Evolutionary conservation across 139 green algal genomes (phyloP).

Genomic region (Spirogloea muscicola): DNA sequence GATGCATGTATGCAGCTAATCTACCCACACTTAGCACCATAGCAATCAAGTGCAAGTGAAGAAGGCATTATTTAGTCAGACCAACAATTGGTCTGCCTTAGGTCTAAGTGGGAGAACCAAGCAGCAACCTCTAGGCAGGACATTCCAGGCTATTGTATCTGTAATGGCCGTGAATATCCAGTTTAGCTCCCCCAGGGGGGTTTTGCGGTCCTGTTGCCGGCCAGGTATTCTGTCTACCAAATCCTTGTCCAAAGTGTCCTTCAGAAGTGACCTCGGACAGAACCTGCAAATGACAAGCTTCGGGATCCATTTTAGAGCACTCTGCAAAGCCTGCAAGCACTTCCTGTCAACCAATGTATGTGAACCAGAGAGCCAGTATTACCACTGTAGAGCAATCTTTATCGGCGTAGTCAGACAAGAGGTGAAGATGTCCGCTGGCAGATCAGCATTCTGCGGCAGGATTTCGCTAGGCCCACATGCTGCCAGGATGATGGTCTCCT

Average conservation of each 20-base stretch:
- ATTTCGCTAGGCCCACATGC: slow-evolving; percentile 81
- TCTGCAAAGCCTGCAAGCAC: not conserved
- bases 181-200: slow-evolving; percentile 95
- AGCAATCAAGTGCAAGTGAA: no score
- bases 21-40: no score
- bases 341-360: not conserved
- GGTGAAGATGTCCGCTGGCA: slow-evolving; percentile 96
- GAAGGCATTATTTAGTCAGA: no score
- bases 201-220: slow-evolving; percentile 89
- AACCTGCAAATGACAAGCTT: slow-evolving; percentile 43
- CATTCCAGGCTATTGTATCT: slow-evolving; percentile 99
- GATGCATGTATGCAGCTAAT: no score
- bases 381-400: slow-evolving; percentile 91
- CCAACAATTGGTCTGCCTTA: no score
- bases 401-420: slow-evolving; percentile 97
- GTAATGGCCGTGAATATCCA: slow-evolving; percentile 99
- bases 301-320: not conserved
- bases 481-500: slow-evolving; percentile 86
- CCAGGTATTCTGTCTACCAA: slow-evolving; percentile 75
- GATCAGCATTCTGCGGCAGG: slow-evolving; percentile 82
- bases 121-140: slow-evolving; percentile 71
- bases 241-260: slow-evolving; percentile 70
- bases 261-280: slow-evolving; percentile 39
- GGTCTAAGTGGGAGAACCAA: no score
- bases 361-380: slow-evolving; percentile 35